Base-by-base conservation (phyloP, 1,284 basidiomycete species). In the Irpex sp. region DNA sequence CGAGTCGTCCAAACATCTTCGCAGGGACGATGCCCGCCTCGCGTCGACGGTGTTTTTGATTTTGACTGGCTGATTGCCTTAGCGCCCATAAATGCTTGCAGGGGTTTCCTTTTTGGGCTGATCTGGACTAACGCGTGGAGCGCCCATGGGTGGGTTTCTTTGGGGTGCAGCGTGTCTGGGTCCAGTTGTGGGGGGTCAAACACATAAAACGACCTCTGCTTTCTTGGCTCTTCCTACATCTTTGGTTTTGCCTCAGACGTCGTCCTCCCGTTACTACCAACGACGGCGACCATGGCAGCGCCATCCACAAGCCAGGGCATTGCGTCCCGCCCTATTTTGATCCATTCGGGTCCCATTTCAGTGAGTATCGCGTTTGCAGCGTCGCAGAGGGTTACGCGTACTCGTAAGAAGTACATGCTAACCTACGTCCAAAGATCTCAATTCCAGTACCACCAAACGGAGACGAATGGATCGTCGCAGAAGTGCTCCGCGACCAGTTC, bases 361-460 rank as follows among this genome's bases (percentile, higher is more conserved):
- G 89, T 92, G 73, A 74, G 71, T 82, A 40, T 15, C 57, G 57
- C 40, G 57, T 58, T 57, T 26, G 15, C 19, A 58, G 55, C 19
- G 26, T 19, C 19, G 26, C 52, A 54, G 5, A 3, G 52, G 52
- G 13, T 21, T 34, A 36, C 55, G 26, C 55, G 55, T 38, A 34
- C 26, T 34, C 31, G 8, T 21, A 34, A 36, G 6, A 13, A 7
- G 11, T 17, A 1, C 34, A 31, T 13, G 40, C 36, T 58, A 58
- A 31, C 11, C 38, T 3, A 3, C 34, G 1, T 4, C 19, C 3
- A 34, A 68, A 93, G 91, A 76, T 96, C 68, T 89, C 90, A 67
- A 88, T 97, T 74, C 93, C 92, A 64, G 91, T 96, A 66, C 89
- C 92, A 57, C 88, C 91, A 17, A 81, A 82, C 48, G 72, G 81